phyloP scores from a whole-genome alignment of 1,284 basidiomycete species.

The Naganishia albida region DNA sequence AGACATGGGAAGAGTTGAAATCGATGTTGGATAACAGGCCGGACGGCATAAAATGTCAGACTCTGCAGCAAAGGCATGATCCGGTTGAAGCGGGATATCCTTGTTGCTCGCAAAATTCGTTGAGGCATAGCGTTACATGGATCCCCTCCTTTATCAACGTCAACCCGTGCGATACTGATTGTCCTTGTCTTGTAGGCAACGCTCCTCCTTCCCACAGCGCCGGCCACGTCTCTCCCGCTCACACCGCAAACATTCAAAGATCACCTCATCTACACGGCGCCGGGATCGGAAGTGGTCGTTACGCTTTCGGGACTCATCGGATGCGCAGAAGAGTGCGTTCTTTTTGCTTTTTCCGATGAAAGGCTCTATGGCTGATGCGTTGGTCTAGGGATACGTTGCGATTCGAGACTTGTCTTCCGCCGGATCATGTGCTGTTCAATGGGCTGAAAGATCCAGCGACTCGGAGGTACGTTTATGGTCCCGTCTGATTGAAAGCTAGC shows the following conservation, averaged over 20 bases:
- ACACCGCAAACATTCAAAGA: conserved; percentile 75
- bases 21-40: too few relatives aligned
- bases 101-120: too few relatives aligned
- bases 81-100: too few relatives aligned
- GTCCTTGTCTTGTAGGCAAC: conserved; percentile 61
- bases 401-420: conserved; percentile 56
- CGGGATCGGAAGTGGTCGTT: conserved; percentile 58
- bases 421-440: conserved; percentile 63
- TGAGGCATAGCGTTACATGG: too few relatives aligned
- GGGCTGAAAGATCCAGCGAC: conserved; percentile 62
- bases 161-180: conserved; percentile 22
- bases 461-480: conserved; percentile 48
- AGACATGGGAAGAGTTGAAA: too few relatives aligned
- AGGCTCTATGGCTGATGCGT: conserved; percentile 30
- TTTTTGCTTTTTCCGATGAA: conserved; percentile 41
- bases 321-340: conserved; percentile 59
- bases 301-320: conserved; percentile 81
- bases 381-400: conserved; percentile 37
- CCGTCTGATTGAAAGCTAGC: conserved; percentile 46
- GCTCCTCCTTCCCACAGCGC: conserved; percentile 70
- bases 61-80: too few relatives aligned
- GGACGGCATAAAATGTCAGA: too few relatives aligned
- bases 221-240: conserved; percentile 56
- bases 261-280: conserved; percentile 63
- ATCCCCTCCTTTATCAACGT: too few relatives aligned